phyloP scores from a whole-genome alignment of 2,329 filamentous ascomycete species.

The Exophiala calicioides region DNA sequence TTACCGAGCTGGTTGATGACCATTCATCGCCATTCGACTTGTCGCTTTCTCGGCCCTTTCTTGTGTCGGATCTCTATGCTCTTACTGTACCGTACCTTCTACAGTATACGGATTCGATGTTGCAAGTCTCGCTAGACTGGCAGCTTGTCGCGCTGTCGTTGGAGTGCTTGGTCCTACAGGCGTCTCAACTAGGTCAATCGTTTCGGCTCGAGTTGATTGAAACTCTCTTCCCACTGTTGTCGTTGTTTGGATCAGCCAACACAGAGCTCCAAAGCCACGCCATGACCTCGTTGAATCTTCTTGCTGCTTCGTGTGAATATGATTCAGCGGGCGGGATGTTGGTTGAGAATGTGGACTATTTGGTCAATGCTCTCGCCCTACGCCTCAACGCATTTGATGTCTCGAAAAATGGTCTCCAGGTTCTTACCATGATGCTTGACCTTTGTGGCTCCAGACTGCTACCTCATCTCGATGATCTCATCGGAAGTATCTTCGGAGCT shows the following conservation, averaged over 20 bases:
- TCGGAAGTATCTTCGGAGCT: constrained; percentile 86
- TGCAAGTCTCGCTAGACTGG: constrained; percentile 60
- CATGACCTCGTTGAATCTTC: constrained; percentile 75
- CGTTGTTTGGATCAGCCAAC: constrained; percentile 75
- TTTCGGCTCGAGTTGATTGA: constrained; percentile 89
- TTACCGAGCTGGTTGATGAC: constrained; percentile 67
- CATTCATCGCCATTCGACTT: constrained; percentile 45
- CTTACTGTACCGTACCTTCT: constrained; percentile 42
- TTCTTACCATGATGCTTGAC: constrained; percentile 90
- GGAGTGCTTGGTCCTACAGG: constrained; percentile 76
- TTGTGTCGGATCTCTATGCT: constrained; percentile 49
- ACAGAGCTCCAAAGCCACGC: constrained; percentile 74
- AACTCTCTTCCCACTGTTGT: constrained; percentile 84
- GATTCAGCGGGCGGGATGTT: constrained; percentile 73
- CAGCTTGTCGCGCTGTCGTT: constrained; percentile 75
- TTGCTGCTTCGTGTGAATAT: constrained; percentile 78
- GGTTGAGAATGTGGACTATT: constrained; percentile 90
- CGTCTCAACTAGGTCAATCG: constrained; percentile 62
- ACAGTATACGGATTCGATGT: constrained; percentile 38
- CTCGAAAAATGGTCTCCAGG: constrained; percentile 85
- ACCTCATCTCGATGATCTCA: constrained; percentile 87
- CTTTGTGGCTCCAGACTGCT: constrained; percentile 79
- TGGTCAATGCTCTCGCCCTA: constrained; percentile 87
- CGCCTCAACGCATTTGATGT: constrained; percentile 91
- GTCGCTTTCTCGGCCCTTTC: constrained; percentile 34